These are phyloP conservation scores for Chionographis japonica DNA, from an alignment of 106 monocot species.

Conservation along the genomic window DNA sequence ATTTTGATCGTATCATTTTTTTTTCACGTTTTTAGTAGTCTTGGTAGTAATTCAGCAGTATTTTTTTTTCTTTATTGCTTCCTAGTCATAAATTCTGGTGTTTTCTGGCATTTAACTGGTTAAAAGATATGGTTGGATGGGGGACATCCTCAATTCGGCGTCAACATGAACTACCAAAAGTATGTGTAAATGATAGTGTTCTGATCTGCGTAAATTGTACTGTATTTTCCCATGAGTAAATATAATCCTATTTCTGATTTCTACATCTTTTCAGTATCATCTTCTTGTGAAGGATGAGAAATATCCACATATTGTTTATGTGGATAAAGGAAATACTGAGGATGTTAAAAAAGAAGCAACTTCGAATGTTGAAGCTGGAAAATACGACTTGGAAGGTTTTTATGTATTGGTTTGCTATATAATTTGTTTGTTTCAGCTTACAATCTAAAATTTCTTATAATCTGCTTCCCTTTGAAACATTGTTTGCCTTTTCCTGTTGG, in stretches of 20 bases:
- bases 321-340: constrained; percentile 40
- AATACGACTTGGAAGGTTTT: constrained; percentile 51
- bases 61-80: not conserved
- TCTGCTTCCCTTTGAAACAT: no score
- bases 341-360: constrained; percentile 14
- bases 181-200: constrained; percentile 12
- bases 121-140: constrained; percentile 79
- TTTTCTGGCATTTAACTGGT: constrained; percentile 15
- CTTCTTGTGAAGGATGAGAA: constrained; percentile 36
- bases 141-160: constrained; percentile 74
- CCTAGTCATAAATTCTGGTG: not conserved
- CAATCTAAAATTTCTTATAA: no score
- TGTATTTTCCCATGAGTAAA: not conserved
- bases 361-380: constrained; percentile 16
- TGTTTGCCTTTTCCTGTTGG: no score
- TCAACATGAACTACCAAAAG: constrained; percentile 66
- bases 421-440: no score
- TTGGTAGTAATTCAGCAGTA: not conserved
- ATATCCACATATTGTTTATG: constrained; percentile 61
- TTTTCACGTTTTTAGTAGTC: not conserved
- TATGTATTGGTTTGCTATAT: no score
- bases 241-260: not conserved
- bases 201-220: not conserved
- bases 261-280: constrained; percentile 31
- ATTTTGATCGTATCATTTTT: constrained; percentile 69